A percentile compares a stretch with the other conserved stretches of the same genome.
phyloP scores from a whole-genome alignment of 2,329 filamentous ascomycete genomes.

The Sporothrix humicola region DNA sequence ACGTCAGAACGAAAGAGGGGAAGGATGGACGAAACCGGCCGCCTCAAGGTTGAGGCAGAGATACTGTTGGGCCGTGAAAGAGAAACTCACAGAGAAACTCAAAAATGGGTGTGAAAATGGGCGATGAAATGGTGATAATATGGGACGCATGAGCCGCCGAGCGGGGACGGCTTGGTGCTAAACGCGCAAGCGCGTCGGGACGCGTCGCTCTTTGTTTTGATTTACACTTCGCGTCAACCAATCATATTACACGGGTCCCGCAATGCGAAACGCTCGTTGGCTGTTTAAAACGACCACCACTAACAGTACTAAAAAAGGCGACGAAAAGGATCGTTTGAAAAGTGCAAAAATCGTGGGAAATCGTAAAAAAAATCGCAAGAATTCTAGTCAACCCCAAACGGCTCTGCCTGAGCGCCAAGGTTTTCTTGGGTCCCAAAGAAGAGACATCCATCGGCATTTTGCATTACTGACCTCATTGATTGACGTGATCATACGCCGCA shows the following conservation, averaged over 20 bases:
- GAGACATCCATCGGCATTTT: constrained; percentile 1
- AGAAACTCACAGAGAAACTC: background rate
- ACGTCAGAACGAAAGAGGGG: background rate
- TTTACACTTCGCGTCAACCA: constrained; percentile 33
- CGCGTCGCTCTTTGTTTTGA: constrained; percentile 39
- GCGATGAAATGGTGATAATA: background rate
- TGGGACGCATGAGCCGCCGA: background rate
- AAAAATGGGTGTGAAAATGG: background rate
- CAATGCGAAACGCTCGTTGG: constrained; percentile 28
- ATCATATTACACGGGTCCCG: constrained; percentile 31
- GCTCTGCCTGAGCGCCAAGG: constrained; percentile 1
- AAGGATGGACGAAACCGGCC: background rate
- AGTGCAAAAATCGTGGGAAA: background rate
- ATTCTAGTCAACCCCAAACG: constrained; percentile 6
- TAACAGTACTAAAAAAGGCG: too few species aligned
- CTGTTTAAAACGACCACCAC: background rate
- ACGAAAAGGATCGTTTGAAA: background rate
- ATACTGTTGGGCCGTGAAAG: background rate
- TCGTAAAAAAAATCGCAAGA: background rate
- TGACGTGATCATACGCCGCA: constrained; percentile 11
- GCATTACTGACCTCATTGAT: constrained; percentile 16
- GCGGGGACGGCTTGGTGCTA: constrained; percentile 28
- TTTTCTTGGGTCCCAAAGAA: background rate
- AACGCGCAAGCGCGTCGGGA: constrained; percentile 34
- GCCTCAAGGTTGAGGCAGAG: background rate